These are phyloP conservation scores for Apophysomyces variabilis DNA, from an alignment of 371 early-diverging fungal genomes.

Conservation along the genomic window DNA sequence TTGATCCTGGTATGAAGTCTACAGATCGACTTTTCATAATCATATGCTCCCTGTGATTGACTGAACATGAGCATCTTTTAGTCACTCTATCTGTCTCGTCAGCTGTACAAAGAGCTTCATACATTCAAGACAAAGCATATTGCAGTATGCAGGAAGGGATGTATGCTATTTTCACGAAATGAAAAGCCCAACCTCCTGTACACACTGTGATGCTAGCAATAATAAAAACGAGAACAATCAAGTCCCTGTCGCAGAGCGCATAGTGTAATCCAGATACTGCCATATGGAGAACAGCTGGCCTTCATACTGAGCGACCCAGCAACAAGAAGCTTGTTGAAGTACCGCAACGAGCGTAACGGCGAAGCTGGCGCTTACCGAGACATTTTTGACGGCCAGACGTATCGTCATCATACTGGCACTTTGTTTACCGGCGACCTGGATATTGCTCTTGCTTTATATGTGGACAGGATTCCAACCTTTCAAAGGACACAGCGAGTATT, in stretches of 20 bases:
- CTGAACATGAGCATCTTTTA: neutral
- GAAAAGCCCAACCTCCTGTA: neutral
- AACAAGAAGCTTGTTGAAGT: neutral
- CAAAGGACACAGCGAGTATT: neutral
- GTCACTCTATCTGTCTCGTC: neutral
- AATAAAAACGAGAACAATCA: neutral
- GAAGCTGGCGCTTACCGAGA: neutral
- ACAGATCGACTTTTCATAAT: neutral
- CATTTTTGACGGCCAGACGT: constrained; percentile 15
- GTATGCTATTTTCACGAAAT: neutral
- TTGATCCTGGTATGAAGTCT: neutral
- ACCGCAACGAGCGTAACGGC: neutral
- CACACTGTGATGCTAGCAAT: neutral
- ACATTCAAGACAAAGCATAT: neutral
- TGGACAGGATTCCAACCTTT: constrained; percentile 20
- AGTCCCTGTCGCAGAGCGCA: neutral
- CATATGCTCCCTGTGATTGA: neutral
- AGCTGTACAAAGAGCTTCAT: neutral
- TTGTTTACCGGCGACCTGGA: constrained; percentile 4
- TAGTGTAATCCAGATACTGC: neutral
- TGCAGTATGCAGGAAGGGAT: neutral
- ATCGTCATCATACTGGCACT: neutral
- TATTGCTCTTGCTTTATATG: constrained; percentile 11
- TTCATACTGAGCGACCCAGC: neutral
- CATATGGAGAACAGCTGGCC: neutral